These are phyloP conservation scores for Trichosporon sp. DNA, from an alignment of 1,284 basidiomycete species.

Conservation along the genomic window DNA sequence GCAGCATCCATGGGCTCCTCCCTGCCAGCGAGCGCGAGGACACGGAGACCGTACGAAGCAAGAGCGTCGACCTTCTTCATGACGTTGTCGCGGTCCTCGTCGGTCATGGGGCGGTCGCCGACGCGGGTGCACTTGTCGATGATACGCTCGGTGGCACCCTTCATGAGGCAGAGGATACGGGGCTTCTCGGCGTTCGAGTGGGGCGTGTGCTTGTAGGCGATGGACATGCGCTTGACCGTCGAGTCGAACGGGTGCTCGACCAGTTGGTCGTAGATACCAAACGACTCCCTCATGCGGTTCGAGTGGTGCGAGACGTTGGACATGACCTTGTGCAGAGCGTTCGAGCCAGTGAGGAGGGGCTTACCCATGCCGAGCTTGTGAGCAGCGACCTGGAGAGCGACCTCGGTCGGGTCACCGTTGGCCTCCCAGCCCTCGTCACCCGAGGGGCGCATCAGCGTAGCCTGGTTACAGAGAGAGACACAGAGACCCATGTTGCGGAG, in stretches of 20 bases:
- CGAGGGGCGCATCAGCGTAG: slow-evolving; percentile 45
- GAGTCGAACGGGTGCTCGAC: slow-evolving; percentile 59
- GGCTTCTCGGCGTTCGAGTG: slow-evolving; percentile 11
- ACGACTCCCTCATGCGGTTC: slow-evolving; percentile 6
- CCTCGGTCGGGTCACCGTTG: slow-evolving; percentile 64
- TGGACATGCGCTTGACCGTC: slow-evolving; percentile 60
- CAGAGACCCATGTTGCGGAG: slow-evolving; percentile 49
- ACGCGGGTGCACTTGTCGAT: slow-evolving; percentile 53
- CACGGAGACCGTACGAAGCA: slow-evolving; percentile 57
- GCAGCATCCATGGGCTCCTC: slow-evolving; percentile 47
- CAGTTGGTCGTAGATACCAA: slow-evolving; percentile 38
- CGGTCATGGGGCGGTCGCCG: slow-evolving; percentile 31
- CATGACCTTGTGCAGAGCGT: slow-evolving; percentile 9
- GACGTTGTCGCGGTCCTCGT: slow-evolving; percentile 47
- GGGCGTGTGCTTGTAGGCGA: slow-evolving; percentile 46
- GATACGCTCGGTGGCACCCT: slow-evolving; percentile 62
- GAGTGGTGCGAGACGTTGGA: slow-evolving; percentile 16
- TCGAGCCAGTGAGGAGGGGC: slow-evolving; percentile 42
- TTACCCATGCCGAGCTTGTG: slow-evolving; percentile 52
- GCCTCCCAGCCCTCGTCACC: slow-evolving; percentile 57
- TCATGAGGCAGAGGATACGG: slow-evolving; percentile 48
- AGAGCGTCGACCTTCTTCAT: slow-evolving; percentile 53
- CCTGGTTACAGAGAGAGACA: slow-evolving; percentile 52
- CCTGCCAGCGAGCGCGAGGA: slow-evolving; percentile 49
- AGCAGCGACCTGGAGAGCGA: slow-evolving; percentile 61